Evolutionary conservation across 495 filamentous ascomycete species (phyloP), one percentile per base, ranked within the genome.

Genomic region (Podospora appendiculata): DNA sequence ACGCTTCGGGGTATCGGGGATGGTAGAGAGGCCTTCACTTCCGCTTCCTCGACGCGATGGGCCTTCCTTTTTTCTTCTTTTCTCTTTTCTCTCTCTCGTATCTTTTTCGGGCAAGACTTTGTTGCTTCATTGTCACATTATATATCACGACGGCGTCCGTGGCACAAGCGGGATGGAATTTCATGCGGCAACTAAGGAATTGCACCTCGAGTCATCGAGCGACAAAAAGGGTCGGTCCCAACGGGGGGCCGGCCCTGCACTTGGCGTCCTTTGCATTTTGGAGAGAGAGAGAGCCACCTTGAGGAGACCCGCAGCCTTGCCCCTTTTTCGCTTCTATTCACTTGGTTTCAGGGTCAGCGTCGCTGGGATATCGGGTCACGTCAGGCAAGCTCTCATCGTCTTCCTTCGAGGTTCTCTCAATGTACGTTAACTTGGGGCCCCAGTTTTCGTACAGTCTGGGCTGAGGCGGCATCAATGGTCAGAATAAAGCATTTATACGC

Each of bases 381-480:
- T 72, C 75, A 75, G 76, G 72, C 75, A 75, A 73, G 77, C 77
- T 77, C 78, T 81, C 80, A 78, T 81, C 80, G 79, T 80, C 79
- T 79, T 83, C 73, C 71, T 63, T 60, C 42, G 76, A 78, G 78
- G 73, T 75, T 63, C 42, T 68, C 57, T 70, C 79, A 75, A 84
- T 90, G 87, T 90, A 90, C 83, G 86, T 89, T 89, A 89, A 79
- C 72, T 65, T 66, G 61, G 66, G 25, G 58, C 67, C 67, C 71
- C 68, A 71, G 66, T 68, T 72, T 65, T 61, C 58, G 64, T 62
- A 68, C 67, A 58, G 59, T 51, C 54, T 60, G 65, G 67, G 59
- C 64, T 64, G 62, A 56, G 59, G 45, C 63, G 63, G 73, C 69
- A 59, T 55, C 45, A 52, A 45, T 72, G 68, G 69, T 66, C 62